These are phyloP conservation scores for Pichia kluyveri DNA, from an alignment of 805 yeast species.

Conservation along the genomic window DNA sequence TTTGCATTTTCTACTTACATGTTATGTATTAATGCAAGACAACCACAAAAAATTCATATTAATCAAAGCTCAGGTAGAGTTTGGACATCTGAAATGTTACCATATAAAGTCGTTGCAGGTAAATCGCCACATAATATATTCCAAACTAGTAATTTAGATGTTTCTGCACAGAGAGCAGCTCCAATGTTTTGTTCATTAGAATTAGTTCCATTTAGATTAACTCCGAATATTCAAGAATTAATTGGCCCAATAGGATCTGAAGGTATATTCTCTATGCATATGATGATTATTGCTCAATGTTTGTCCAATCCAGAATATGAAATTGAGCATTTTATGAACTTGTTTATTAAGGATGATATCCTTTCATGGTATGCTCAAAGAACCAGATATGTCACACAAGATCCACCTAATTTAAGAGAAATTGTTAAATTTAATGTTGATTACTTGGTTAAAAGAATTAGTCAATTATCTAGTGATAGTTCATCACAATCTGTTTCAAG, in stretches of 20 bases:
- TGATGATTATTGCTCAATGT: constrained; percentile 80
- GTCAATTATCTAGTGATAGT: constrained; percentile 50
- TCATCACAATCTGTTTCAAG: constrained; percentile 71
- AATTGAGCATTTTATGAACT: constrained; percentile 81
- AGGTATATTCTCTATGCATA: constrained; percentile 79
- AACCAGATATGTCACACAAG: constrained; percentile 77
- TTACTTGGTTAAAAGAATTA: constrained; percentile 66
- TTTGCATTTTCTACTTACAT: constrained; percentile 87
- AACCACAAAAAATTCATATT: constrained; percentile 87
- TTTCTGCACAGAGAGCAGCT: constrained; percentile 44
- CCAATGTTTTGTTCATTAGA: constrained; percentile 90
- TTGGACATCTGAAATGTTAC: constrained; percentile 93
- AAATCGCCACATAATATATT: constrained; percentile 31
- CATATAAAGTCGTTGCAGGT: constrained; percentile 63
- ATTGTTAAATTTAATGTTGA: constrained; percentile 87
- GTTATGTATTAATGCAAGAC: constrained; percentile 88
- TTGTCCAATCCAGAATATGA: constrained; percentile 88
- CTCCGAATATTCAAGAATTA: constrained; percentile 89
- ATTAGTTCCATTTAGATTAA: constrained; percentile 89
- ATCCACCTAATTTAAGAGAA: constrained; percentile 65
- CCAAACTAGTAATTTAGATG: constrained; percentile 38
- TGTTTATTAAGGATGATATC: constrained; percentile 93
- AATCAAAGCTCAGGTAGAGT: constrained; percentile 78
- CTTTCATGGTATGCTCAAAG: constrained; percentile 88
- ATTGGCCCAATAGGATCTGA: constrained; percentile 93